phyloP scores from a whole-genome alignment of 805 yeast species.

The Brettanomyces custersianus region DNA sequence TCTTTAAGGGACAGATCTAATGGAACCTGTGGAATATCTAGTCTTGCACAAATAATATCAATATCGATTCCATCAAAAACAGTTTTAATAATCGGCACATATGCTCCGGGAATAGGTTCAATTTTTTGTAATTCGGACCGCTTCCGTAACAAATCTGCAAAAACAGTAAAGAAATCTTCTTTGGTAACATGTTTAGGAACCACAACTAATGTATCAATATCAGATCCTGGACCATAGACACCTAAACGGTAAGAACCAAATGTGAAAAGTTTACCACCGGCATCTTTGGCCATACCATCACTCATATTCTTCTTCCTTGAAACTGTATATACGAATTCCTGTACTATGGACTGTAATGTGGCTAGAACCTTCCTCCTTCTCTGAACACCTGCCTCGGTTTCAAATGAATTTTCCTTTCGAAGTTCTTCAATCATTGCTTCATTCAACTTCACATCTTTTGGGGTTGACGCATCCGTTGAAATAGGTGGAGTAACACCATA shows the following conservation, averaged over 20 bases:
- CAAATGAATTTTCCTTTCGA: conserved; percentile 80
- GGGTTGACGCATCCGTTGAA: conserved; percentile 76
- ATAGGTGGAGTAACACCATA: conserved; percentile 80
- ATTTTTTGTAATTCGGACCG: conserved; percentile 85
- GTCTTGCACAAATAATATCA: conserved; percentile 78
- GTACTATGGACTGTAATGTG: conserved; percentile 61
- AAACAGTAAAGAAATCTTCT: conserved; percentile 81
- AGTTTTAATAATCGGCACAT: conserved; percentile 91
- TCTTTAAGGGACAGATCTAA: conserved; percentile 65
- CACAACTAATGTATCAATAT: conserved; percentile 93
- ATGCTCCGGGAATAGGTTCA: conserved; percentile 92
- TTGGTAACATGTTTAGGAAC: conserved; percentile 93
- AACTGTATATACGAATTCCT: conserved; percentile 77
- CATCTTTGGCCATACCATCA: conserved; percentile 95
- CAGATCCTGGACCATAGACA: conserved; percentile 96
- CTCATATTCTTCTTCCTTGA: conserved; percentile 82
- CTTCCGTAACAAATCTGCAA: conserved; percentile 56
- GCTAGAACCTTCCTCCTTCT: conserved; percentile 70
- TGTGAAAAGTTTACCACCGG: conserved; percentile 96
- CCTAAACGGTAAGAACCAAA: conserved; percentile 93
- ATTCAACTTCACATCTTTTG: conserved; percentile 67
- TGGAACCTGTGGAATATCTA: conserved; percentile 82
- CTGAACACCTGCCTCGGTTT: conserved; percentile 73
- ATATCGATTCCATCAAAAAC: conserved; percentile 88
- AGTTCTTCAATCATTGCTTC: conserved; percentile 71